These are phyloP conservation scores for Fusarium floridanum DNA, from an alignment of 2,329 filamentous ascomycete genomes.

Conservation along the genomic window DNA sequence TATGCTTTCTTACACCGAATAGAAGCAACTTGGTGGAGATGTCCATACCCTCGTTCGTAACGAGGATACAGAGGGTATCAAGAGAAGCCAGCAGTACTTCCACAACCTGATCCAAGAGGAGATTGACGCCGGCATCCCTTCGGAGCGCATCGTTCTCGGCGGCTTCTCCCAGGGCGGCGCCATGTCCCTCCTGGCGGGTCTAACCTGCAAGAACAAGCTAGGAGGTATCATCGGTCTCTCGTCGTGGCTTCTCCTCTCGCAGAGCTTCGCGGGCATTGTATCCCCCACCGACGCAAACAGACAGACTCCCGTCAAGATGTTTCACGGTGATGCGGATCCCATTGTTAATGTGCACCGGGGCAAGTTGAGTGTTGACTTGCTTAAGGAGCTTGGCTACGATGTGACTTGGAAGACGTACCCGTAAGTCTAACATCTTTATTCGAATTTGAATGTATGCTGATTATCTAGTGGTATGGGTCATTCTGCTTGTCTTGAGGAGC, in stretches of 20 bases:
- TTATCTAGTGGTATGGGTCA: slow-evolving; percentile 75
- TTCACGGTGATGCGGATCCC: slow-evolving; percentile 83
- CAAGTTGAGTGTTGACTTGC: slow-evolving; percentile 71
- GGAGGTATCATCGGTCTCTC: slow-evolving; percentile 91
- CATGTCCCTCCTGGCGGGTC: slow-evolving; percentile 83
- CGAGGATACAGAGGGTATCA: slow-evolving; percentile 81
- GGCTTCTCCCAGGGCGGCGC: slow-evolving; percentile 91
- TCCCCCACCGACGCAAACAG: slow-evolving; percentile 63
- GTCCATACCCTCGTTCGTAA: slow-evolving; percentile 47
- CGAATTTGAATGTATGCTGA: slow-evolving; percentile 10
- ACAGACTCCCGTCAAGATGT: slow-evolving; percentile 88
- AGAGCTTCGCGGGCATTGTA: slow-evolving; percentile 58
- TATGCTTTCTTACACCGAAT: slow-evolving; percentile 1
- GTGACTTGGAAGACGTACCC: slow-evolving; percentile 82
- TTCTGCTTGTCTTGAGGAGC: slow-evolving; percentile 80
- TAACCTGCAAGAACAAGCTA: slow-evolving; percentile 79
- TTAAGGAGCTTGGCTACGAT: slow-evolving; percentile 78
- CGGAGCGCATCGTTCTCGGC: slow-evolving; percentile 86
- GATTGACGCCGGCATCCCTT: slow-evolving; percentile 82
- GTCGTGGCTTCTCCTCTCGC: slow-evolving; percentile 79
- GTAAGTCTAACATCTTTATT: slow-evolving; percentile 59
- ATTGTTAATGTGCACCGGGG: slow-evolving; percentile 80
- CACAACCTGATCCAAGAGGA: slow-evolving; percentile 84
- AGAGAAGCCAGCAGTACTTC: slow-evolving; percentile 80
- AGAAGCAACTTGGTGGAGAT: slow-evolving; percentile 53